Evolutionary conservation across 1,139 yeast genomes (phyloP).

Genomic region (Groenewaldozyma sp.): DNA sequence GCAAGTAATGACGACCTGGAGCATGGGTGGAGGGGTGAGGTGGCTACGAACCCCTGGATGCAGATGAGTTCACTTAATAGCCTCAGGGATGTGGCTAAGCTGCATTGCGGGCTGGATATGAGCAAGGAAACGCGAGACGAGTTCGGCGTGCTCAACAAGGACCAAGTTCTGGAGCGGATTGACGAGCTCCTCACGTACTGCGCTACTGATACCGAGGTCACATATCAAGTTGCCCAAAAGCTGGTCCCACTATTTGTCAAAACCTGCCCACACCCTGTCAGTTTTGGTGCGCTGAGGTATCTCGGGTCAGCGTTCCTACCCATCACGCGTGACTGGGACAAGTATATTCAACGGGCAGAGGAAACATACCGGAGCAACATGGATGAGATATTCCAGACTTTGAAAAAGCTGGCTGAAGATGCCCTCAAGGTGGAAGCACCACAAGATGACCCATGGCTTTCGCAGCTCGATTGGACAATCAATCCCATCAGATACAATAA

Average conservation of each 20-base stretch:
- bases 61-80: constrained; percentile 66
- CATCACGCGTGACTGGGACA: constrained; percentile 63
- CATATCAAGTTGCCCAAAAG: constrained; percentile 58
- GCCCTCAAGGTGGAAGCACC: constrained; percentile 33
- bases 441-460: constrained; percentile 71
- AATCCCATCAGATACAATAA: constrained; percentile 55
- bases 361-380: constrained; percentile 51
- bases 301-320: constrained; percentile 76
- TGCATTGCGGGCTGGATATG: constrained; percentile 66
- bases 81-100: constrained; percentile 66
- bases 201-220: constrained; percentile 72
- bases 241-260: constrained; percentile 59
- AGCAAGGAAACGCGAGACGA: constrained; percentile 59
- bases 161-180: constrained; percentile 47
- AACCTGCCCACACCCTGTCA: constrained; percentile 87
- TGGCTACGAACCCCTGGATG: constrained; percentile 23
- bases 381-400: constrained; percentile 46
- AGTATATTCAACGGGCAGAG: constrained; percentile 65
- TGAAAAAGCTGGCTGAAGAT: constrained; percentile 52
- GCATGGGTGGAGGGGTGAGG: constrained; percentile 13
- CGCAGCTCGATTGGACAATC: constrained; percentile 80
- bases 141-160: constrained; percentile 49
- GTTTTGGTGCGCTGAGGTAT: constrained; percentile 77
- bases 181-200: constrained; percentile 65
- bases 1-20: constrained; percentile 6